Evolutionary conservation across 805 yeast species (phyloP).

Genomic region (Torulaspora gathmanii): DNA sequence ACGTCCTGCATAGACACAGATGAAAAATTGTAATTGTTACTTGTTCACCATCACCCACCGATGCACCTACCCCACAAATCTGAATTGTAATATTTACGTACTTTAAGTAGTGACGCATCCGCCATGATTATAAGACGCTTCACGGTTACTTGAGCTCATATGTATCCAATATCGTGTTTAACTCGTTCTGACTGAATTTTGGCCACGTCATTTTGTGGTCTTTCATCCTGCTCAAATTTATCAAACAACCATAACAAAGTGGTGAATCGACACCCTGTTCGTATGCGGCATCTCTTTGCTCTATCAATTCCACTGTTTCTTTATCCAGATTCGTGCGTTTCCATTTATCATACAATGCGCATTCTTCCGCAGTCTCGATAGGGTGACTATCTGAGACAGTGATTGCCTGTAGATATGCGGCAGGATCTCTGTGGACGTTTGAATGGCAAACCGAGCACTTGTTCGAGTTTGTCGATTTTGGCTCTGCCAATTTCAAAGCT

Average conservation of each 20-base stretch:
- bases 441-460: conserved; percentile 56
- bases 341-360: conserved; percentile 37
- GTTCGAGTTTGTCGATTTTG: conserved; percentile 25
- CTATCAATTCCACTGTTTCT: conserved; percentile 16
- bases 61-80: not conserved
- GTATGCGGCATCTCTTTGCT: conserved; percentile 22
- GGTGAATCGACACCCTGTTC: conserved; percentile 22
- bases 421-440: conserved; percentile 52
- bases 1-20: conserved; percentile 22
- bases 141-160: conserved; percentile 42
- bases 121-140: not conserved
- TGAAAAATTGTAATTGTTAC: not conserved
- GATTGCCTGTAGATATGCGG: conserved; percentile 61
- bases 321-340: conserved; percentile 23
- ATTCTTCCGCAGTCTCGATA: conserved; percentile 42
- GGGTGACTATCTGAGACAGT: conserved; percentile 57
- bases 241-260: conserved; percentile 77
- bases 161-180: conserved; percentile 44
- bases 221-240: conserved; percentile 47
- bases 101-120: conserved; percentile 1
- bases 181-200: conserved; percentile 27
- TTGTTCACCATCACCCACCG: not conserved
- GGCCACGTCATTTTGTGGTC: conserved; percentile 40
- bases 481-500: conserved; percentile 66
- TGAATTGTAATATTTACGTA: conserved; percentile 3